These are phyloP conservation scores for Geotrichum australiense DNA, from an alignment of 1,139 yeast species.

Conservation along the genomic window DNA sequence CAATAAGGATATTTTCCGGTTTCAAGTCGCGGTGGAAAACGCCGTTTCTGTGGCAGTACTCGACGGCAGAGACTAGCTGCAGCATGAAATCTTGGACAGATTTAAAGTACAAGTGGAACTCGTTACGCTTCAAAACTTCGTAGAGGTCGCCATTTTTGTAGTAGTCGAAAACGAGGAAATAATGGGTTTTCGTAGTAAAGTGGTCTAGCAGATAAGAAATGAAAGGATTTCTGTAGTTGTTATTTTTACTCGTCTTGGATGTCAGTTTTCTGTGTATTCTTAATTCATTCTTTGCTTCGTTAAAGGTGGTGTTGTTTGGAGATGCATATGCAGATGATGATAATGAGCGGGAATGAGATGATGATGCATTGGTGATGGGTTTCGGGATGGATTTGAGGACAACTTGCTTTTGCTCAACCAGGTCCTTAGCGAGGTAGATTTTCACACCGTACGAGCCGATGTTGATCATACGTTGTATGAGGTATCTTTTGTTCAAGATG, in stretches of 20 bases:
- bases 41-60: constrained; percentile 62
- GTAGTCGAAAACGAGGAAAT: constrained; percentile 73
- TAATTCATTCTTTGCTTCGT: constrained; percentile 75
- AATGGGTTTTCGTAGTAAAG: constrained; percentile 49
- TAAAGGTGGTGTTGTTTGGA: too few species aligned
- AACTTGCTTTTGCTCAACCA: constrained; percentile 46
- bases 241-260: constrained; percentile 4
- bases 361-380: not conserved
- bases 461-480: constrained; percentile 67
- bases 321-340: too few species aligned
- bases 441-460: constrained; percentile 85
- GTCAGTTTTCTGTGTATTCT: constrained; percentile 66
- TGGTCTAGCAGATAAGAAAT: constrained; percentile 65
- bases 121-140: constrained; percentile 78
- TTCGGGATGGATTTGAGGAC: constrained; percentile 75
- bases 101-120: constrained; percentile 47
- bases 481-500: constrained; percentile 53
- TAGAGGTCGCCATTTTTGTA: constrained; percentile 89
- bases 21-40: constrained; percentile 85
- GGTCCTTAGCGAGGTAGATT: constrained; percentile 80
- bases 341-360: too few species aligned
- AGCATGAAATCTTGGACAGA: constrained; percentile 64
- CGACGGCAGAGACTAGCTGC: constrained; percentile 73
- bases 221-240: constrained; percentile 34
- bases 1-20: constrained; percentile 79